Base-by-base conservation (phyloP, 176 grass and related monocot species). In the Ananas comosus region DNA sequence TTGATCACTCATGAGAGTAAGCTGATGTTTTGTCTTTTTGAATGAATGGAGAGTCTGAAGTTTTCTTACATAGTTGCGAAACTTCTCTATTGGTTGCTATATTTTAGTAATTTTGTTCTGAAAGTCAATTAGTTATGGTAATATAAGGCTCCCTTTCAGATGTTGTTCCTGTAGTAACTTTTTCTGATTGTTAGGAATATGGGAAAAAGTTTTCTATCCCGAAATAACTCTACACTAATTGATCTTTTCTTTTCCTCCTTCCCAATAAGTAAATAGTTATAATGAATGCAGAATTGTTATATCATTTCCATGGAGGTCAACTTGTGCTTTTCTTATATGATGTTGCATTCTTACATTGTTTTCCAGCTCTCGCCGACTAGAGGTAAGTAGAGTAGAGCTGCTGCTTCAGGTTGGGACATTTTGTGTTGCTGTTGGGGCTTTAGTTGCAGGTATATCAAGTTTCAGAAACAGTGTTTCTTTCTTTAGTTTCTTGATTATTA, bases 401-500 rank as follows among this genome's bases (percentile, higher is more conserved):
- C 89, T 97, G 53, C 94, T 97, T 66, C 94, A 97, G 76, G 89
- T 97, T 16, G 94, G 94, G 51, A 97, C 94, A 64, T 97, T 97
- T 66, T 97, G 86, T 22, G 64, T 97, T 51, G 89, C 94, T 12
- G 82, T 97, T 72, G 94, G 94, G 25, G 94, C 94, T 83, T 79
- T 93, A 82, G 52, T 93, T 72, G 86, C 94, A 88, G 94, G 94
- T 97, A 92, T 11, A 70, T 11, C 57, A 59, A 80, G 78, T 21
- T 77, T 11, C 25, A 52, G 28, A 79, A 14, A 18, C 17, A 19
- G 16, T 3, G 19, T 54, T 17, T 66, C 21, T 51, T 23, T 67
- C 19, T 33, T 67, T 21, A 64, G 14, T n/a, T 21, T 21, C 59
- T 19, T 64, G 14, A 19, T 21, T 64, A 64, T 64, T 21, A 17